Conservation (phyloP, 1,284 basidiomycete genomes). For the Ganoderma lingzhi region DNA sequence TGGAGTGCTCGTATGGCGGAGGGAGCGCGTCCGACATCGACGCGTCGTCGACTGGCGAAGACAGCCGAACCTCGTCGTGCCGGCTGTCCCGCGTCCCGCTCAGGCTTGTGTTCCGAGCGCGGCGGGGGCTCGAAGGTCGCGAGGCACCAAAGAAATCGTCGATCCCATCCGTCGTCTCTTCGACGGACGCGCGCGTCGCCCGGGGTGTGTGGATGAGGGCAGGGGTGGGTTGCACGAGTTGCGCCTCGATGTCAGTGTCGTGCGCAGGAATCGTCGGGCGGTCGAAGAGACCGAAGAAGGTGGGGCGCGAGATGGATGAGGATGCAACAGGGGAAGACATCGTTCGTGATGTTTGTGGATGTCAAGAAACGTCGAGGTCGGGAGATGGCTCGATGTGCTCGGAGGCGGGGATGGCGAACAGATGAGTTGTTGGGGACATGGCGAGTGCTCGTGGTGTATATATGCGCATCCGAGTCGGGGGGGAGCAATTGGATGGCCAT, state of each 20-base stretch:
- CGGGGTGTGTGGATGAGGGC: conserved; percentile 23
- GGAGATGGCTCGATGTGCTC: not conserved
- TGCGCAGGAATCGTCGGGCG: conserved; percentile 23
- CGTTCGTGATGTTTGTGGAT: not conserved
- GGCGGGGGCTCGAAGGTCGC: conserved; percentile 18
- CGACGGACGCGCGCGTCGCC: conserved; percentile 17
- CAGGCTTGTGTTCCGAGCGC: conserved; percentile 23
- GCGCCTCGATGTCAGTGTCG: conserved; percentile 21
- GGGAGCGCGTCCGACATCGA: conserved; percentile 23
- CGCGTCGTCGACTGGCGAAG: conserved; percentile 19
- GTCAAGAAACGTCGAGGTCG: conserved; percentile 10
- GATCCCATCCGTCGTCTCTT: conserved; percentile 32
- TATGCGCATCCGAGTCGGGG: not conserved
- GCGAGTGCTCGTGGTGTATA: conserved; percentile 13
- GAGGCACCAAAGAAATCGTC: conserved; percentile 43
- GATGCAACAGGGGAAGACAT: conserved; percentile 24
- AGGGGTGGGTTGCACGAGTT: conserved; percentile 14
- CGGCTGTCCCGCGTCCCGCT: conserved; percentile 40
- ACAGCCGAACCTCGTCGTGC: conserved; percentile 33
- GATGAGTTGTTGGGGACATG: conserved; percentile 19
- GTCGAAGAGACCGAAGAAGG: conserved; percentile 30
- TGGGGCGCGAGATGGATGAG: conserved; percentile 21
- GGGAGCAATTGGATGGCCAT: conserved; percentile 23
- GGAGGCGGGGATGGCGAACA: conserved; percentile 4
- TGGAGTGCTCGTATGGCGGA: conserved; percentile 38